These are phyloP conservation scores for Sporodiniella umbellata DNA, from an alignment of 371 early-diverging fungal species.

Conservation along the genomic window DNA sequence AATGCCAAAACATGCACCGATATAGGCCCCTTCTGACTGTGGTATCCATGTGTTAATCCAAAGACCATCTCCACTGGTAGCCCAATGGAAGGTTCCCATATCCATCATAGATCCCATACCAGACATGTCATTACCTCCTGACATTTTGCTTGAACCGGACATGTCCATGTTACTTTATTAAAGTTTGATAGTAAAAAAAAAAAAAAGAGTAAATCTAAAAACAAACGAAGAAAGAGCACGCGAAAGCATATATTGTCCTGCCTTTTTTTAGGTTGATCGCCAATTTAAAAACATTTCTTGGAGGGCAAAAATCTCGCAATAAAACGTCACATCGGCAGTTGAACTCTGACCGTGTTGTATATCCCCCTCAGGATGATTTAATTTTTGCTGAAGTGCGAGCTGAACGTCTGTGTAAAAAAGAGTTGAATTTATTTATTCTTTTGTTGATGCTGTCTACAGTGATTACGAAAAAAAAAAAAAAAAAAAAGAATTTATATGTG, in stretches of 20 bases:
- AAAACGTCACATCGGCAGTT: not conserved
- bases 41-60: constrained; percentile 43
- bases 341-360: not conserved
- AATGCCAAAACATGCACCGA: constrained; percentile 56
- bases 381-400: too few relatives aligned
- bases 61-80: constrained; percentile 31
- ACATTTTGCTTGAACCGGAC: not conserved
- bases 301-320: not conserved
- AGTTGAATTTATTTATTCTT: too few relatives aligned
- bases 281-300: not conserved
- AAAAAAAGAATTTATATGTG: too few relatives aligned
- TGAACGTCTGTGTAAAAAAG: too few relatives aligned
- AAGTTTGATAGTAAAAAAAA: not conserved
- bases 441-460: too few relatives aligned
- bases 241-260: too few relatives aligned
- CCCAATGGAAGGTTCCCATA: constrained; percentile 53
- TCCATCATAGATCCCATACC: constrained; percentile 12
- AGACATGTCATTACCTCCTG: constrained; percentile 10
- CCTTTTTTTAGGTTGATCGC: not conserved
- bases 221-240: not conserved
- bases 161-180: not conserved
- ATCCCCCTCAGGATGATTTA: too few relatives aligned
- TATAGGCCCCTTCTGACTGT: constrained; percentile 46
- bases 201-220: not conserved
- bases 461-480: too few relatives aligned